Base-by-base conservation (phyloP, 176 grass and related monocot genomes). In the Chloris gayana region DNA sequence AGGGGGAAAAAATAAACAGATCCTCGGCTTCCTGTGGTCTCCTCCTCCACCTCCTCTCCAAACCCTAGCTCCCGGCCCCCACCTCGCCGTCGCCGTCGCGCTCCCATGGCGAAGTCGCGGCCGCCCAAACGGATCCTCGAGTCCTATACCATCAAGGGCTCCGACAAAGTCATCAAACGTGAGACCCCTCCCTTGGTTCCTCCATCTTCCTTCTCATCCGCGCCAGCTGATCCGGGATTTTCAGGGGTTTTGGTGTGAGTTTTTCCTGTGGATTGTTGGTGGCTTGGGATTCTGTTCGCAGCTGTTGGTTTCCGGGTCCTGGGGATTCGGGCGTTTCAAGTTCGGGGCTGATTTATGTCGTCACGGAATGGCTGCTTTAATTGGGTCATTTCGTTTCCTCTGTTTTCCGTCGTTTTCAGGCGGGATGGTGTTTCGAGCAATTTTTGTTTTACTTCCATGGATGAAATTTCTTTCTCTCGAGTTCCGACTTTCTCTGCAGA, bases 161-260 rank as follows among this genome's bases (percentile, higher is more conserved):
- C 94, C 24, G 89, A 97, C 69, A 97, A 89, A 89, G 14, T 91
- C 61, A 89, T 97, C 83, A 97, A 93, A 91, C 88, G 94, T 97
- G 82, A 97, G 90, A 5, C 25, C 37, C 49, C 62, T 12, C 38
- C 7, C 22, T 9, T n/a, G 5, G 0, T 24, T 22, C 2, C 27
- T 70, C 17, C 5, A 19, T 71, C 24, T 26, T 11, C 53, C 30
- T 18, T 4, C 64, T 66, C 63, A 8, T 21, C 64, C 34, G 64
- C 33, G 64, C 34, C 17, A 5, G 18, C 32, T 50, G 83, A 72
- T 77, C 82, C 72, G 30, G 14, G 80, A 44, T 73, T 87, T 61
- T 19, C 46, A 19, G 14, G 30, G 73, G 21, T 61, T 54, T 54
- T 70, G 4, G 7, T 57, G 63, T 22, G 45, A 1, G 1, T 4